Evolutionary conservation across 768 basidiomycete species (phyloP), one percentile per base, ranked within the genome.

Genomic region (Lyophyllum atratum): DNA sequence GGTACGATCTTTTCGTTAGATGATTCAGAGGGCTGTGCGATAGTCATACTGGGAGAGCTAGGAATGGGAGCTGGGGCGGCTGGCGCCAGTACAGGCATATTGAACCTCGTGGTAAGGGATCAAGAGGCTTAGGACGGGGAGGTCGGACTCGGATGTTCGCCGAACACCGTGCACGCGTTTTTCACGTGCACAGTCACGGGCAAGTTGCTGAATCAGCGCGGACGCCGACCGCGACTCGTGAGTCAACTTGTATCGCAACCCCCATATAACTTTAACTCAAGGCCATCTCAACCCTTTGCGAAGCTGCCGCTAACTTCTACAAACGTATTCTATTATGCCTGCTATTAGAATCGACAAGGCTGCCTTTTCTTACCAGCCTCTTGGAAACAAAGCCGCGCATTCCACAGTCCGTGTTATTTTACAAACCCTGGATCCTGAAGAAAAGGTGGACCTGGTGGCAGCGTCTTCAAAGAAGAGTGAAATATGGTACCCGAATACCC

Each of bases 401-500:
- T 17, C 44, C n/a, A n/a, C n/a, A n/a, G 21, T 11, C n/a, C 47
- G 22, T 25, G 14, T 19, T 8, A 34, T 50, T 26, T 29, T 17
- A 19, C 21, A 19, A 52, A 11, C 58, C 29, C 31, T 7, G 17
- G 17, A 14, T 3, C 12, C 24, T 8, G 24, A 51, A 49, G 34
- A 29, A 14, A 17, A 17, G 24, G n/a, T 40, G 24, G 28, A 58
- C 29, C n/a, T 44, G 8, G 15, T 52, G 8, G 29, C 25, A 22
- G 25, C 29, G 21, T 34, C 34, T 14, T 37, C 29, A 21, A 28
- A 28, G 11, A 33, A 52, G 43, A 37, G 51, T 4, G 54, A 55
- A 22, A 62, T 65, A 45, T 49, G 51, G 24, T 73, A 70, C 56
- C 71, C 73, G 46, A 63, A 19, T n/a, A 65, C 58, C 15, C 39